Evolutionary conservation across 495 filamentous ascomycete species (phyloP), one percentile per base, ranked within the genome.

Genomic region (Pyronema omphalodes): DNA sequence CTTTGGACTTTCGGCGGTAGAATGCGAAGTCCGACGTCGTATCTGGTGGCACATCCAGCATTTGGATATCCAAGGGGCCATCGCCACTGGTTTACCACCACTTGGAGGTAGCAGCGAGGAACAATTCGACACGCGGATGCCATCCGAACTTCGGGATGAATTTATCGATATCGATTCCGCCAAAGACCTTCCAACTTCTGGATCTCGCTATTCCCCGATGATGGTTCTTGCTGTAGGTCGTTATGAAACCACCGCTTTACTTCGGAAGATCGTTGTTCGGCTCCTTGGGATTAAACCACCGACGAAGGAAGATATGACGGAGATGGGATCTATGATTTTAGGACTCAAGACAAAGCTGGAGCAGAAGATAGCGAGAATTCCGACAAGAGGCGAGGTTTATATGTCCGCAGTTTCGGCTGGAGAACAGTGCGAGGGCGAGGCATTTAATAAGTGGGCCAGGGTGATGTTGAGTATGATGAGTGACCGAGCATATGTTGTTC

Each of bases 31-130:
- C 63, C 72, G 82, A 14, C 72, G 82, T 51, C 71, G 82, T 0
- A 65, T 84, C 37, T 86, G 82, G 82, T 86, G 80, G 81, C 77
- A 81, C 56, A 81, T 85, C 36, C 68, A 83, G 57, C 72, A 81
- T 53, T 75, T 82, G 58, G 82, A 86, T 52, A 70, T 64, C n/a
- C 61, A 64, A 54, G 60, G 60, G 11, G 60, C 61, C 12, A 63
- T 64, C 17, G 61, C 61, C 6, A 63, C 61, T n/a, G 61, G 61
- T 6, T 60, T 64, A 8, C 61, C 61, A 0, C 61, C 61, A 1
- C 52, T 64, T 9, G 61, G 60, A 5, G 61, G 61, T 9, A 60
- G 60, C n/a, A 37, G 53, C 18, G 61, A 60, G 12, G 61, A 60
- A 15, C 44, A 64, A 3, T 60, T 50, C 46, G 61, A 64, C 39